Percentiles rank a stretch among this genome's conserved stretches.
Conservation (phyloP, 169 alveolate genomes). For the Theileria equi region DNA sequence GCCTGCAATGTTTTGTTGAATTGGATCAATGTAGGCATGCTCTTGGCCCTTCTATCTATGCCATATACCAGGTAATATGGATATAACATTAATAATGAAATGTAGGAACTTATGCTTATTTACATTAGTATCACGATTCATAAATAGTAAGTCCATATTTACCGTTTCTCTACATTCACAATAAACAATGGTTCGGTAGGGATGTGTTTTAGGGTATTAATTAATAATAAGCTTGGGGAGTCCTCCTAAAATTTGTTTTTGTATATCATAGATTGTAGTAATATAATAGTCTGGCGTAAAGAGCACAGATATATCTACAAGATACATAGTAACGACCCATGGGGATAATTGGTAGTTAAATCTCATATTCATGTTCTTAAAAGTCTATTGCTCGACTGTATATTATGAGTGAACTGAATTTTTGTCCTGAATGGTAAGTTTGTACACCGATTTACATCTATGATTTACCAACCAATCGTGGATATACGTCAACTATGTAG, state of each 20-base stretch:
- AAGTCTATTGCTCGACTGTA: neutral
- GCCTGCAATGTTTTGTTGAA: conserved; percentile 50
- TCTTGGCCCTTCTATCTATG: conserved; percentile 19
- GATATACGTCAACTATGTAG: conserved; percentile 24
- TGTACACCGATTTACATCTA: neutral
- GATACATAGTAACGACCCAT: neutral
- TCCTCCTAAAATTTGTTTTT: too few species aligned
- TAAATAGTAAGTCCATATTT: conserved; percentile 5
- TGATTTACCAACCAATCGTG: neutral
- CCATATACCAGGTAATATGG: conserved; percentile 29
- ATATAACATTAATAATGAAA: neutral
- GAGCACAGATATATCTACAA: too few species aligned
- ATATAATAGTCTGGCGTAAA: too few species aligned
- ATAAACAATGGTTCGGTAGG: too few species aligned
- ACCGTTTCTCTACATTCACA: neutral
- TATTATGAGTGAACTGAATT: conserved; percentile 62
- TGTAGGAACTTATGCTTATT: conserved; percentile 17
- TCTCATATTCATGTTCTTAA: neutral
- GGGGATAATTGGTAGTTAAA: conserved; percentile 27
- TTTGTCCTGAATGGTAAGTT: conserved; percentile 66
- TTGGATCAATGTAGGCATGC: conserved; percentile 55
- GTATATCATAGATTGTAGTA: too few species aligned
- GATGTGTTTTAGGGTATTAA: too few species aligned
- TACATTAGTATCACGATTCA: conserved; percentile 9
- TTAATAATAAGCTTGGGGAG: too few species aligned